phyloP scores from a whole-genome alignment of 2,329 filamentous ascomycete genomes.

The Clonostachys sp. region DNA sequence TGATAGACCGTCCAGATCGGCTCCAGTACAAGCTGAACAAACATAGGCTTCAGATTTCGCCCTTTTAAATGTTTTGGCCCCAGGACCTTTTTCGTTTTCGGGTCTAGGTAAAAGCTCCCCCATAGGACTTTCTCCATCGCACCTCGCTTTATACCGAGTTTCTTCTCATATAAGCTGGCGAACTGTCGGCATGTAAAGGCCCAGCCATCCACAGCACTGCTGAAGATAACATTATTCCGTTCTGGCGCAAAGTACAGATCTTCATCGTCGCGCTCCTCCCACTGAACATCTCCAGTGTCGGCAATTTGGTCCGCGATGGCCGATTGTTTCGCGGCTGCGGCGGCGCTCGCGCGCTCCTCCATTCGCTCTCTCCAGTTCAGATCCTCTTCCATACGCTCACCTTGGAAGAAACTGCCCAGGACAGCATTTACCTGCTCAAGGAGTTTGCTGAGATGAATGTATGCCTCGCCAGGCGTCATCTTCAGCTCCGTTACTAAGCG shows the following conservation, averaged over 20 bases:
- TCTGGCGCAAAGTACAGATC: constrained; percentile 98
- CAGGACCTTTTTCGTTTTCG: constrained; percentile 92
- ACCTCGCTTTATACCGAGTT: constrained; percentile 87
- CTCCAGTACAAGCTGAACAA: constrained; percentile 92
- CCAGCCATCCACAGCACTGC: constrained; percentile 98
- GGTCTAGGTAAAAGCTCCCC: constrained; percentile 95
- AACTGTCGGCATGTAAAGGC: constrained; percentile 96
- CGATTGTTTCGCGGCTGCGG: constrained; percentile 57
- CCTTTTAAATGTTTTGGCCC: constrained; percentile 91
- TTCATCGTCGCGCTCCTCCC: constrained; percentile 90
- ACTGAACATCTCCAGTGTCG: constrained; percentile 60
- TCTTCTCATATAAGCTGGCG: constrained; percentile 89
- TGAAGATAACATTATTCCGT: constrained; percentile 98
- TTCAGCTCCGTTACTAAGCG: constrained; percentile 89
- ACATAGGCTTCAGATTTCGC: constrained; percentile 88
- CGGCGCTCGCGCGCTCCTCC: constrained; percentile 76
- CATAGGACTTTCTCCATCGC: constrained; percentile 90
- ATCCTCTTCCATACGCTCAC: constrained; percentile 97
- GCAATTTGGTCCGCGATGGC: constrained; percentile 40
- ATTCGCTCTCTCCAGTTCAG: constrained; percentile 91
- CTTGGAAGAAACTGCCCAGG: constrained; percentile 94
- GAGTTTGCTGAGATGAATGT: constrained; percentile 81
- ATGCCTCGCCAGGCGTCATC: constrained; percentile 87
- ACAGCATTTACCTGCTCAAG: constrained; percentile 97
- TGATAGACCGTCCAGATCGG: constrained; percentile 96